Base-by-base conservation (phyloP, 225 moss, liverwort and hornwort genomes). In the Polytrichum formosum region DNA sequence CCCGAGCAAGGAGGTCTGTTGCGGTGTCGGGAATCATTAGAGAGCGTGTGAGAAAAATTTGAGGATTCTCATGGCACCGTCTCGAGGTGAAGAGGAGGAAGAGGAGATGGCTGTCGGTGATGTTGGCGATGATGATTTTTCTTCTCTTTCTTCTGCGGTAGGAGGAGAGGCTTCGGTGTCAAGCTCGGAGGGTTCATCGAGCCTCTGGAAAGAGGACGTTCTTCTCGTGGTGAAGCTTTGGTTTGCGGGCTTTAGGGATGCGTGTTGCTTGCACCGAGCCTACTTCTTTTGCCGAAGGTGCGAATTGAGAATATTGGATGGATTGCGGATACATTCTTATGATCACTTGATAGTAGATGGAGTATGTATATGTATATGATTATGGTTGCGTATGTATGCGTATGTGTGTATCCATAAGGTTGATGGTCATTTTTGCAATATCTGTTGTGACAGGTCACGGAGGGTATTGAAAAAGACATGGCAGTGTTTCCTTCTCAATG, bases 401-500 rank as follows among this genome's bases (percentile, higher is more conserved):
- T 23, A 10, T 63, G 22, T 58, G 28, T 70, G 10, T 13, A 46
- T 18, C 20, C 28, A 65, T 18, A 23, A 28, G 31, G 30, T 26
- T 54, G 53, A 61, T 53, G 1, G 22, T 27, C 59, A 25, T 69
- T 66, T 26, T 74, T 59, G 21, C n/a, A 66, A 66, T 56, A 68
- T 62, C 63, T 78, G 22, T 54, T 70, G 55, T 55, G 46, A 31
- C 76, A 96, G 94, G 84, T 98, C 98, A 17, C 82, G 81, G 76
- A 84, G 87, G 62, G 94, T 98, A 25, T 83, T 91, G 55, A 71
- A 85, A 55, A 98, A 94, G 88, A 94, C 98, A 66, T 80, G 90
- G 56, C 88, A 92, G 75, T 90, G 91, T 70, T 98, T 98, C 76
- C 65, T 92, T 20, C 88, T 98, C 23, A 98, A 98, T 63, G 98